A percentile compares a stretch with the other conserved stretches of the same genome.
These are phyloP conservation scores for Arabis hirsuta DNA, from an alignment of 345 rosid genomes.

Conservation along the genomic window DNA sequence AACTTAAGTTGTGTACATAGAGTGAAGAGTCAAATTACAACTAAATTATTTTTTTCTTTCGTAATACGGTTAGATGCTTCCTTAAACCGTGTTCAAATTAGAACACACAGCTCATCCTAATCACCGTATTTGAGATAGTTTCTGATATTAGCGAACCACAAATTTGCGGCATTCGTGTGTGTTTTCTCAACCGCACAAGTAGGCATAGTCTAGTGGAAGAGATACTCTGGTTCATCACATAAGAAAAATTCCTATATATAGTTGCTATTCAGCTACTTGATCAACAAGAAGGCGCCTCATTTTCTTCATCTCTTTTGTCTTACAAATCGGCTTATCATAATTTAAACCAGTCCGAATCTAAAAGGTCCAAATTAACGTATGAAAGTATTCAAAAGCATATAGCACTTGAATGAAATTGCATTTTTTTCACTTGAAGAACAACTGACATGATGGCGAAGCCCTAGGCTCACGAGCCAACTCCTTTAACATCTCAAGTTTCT, in stretches of 20 bases:
- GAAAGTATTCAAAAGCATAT: slow-evolving; percentile 10
- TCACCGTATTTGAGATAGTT: no score
- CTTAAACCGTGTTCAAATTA: no score
- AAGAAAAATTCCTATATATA: not conserved
- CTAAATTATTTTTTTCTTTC: no score
- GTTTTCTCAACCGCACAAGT: not conserved
- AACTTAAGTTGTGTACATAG: slow-evolving; percentile 25
- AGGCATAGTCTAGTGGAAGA: not conserved
- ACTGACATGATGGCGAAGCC: slow-evolving; percentile 28
- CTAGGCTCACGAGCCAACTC: slow-evolving; percentile 26
- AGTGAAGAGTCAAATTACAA: no score
- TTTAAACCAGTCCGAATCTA: not conserved
- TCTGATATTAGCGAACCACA: not conserved
- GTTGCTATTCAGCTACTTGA: not conserved
- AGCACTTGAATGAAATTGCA: not conserved
- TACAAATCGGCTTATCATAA: slow-evolving; percentile 3
- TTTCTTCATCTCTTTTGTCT: not conserved
- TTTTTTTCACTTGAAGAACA: slow-evolving; percentile 21
- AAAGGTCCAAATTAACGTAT: not conserved
- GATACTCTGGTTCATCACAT: not conserved
- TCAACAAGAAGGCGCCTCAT: not conserved
- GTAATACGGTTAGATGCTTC: no score
- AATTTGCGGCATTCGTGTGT: not conserved
- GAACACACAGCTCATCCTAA: no score
- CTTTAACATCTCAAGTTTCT: slow-evolving; percentile 24